Evolutionary conservation across 2,329 filamentous ascomycete genomes (phyloP).

Genomic region (Cadophora luteo-olivacea): DNA sequence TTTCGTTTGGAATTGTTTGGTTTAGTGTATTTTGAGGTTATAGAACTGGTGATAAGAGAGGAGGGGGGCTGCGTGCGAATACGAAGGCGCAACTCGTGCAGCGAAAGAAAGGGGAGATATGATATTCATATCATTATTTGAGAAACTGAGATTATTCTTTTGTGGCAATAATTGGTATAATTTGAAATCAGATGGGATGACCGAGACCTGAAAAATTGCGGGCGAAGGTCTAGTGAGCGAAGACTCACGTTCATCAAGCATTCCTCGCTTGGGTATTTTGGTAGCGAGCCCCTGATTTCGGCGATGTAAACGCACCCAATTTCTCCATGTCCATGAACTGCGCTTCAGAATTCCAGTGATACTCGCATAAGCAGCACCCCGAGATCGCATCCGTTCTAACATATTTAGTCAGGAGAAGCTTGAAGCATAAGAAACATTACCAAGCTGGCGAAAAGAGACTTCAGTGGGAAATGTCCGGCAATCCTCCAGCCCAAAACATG

Average conservation of each 20-base stretch:
- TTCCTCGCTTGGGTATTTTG: background rate
- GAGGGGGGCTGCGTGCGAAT: background rate
- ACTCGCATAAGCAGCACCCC: background rate
- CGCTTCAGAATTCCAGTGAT: background rate
- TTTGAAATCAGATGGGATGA: no score
- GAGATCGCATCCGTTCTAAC: background rate
- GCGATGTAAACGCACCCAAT: background rate
- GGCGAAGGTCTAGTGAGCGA: no score
- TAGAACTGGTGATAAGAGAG: background rate
- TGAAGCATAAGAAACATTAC: no score
- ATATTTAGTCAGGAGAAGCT: no score
- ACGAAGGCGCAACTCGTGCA: no score
- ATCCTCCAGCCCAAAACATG: background rate
- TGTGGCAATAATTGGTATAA: no score
- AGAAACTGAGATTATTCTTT: no score
- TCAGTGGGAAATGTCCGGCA: background rate
- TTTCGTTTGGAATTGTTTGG: background rate
- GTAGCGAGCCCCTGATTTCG: background rate
- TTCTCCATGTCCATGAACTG: background rate
- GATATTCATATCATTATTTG: no score
- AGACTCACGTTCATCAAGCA: no score
- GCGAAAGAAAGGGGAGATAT: no score
- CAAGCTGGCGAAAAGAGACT: no score
- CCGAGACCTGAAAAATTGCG: no score
- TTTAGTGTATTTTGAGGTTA: slow-evolving; percentile 1